Evolutionary conservation across 345 rosid genomes (phyloP).

Genomic region (Boechera retrofracta): DNA sequence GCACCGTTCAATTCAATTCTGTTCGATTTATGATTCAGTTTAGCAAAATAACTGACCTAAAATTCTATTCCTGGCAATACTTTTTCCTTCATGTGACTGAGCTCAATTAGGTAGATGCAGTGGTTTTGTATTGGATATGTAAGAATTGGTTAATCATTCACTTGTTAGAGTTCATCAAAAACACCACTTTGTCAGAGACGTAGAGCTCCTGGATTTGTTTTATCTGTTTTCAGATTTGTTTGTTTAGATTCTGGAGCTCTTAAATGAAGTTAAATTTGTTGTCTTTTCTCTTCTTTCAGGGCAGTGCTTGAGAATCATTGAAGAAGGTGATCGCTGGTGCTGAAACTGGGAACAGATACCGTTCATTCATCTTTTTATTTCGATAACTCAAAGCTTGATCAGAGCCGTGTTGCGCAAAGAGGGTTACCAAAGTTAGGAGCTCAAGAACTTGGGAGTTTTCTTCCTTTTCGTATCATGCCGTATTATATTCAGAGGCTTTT

Average conservation of each 20-base stretch:
- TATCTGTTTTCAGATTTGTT: conserved; percentile 25
- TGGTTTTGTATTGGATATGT: conserved; percentile 2
- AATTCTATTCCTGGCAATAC: conserved; percentile 23
- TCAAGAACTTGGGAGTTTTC: conserved; percentile 8
- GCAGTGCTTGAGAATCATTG: conserved; percentile 40
- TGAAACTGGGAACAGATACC: conserved; percentile 14
- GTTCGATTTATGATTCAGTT: conserved; percentile 27
- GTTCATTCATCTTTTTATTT: neutral
- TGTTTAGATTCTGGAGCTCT: conserved; percentile 1
- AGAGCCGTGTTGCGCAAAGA: conserved; percentile 9
- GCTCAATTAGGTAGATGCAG: neutral
- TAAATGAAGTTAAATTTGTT: conserved; percentile 7
- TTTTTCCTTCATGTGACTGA: neutral
- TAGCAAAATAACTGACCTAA: conserved; percentile 32
- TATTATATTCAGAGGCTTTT: conserved; percentile 82
- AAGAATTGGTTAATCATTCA: too few relatives aligned
- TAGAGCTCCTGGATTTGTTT: conserved; percentile 15
- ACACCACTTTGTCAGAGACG: neutral
- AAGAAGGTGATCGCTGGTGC: conserved; percentile 39
- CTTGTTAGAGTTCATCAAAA: neutral
- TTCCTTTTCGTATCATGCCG: conserved; percentile 58
- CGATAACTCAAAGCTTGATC: conserved; percentile 8
- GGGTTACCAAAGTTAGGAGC: conserved; percentile 19
- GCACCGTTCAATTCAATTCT: conserved; percentile 14
- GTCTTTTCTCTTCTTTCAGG: conserved; percentile 28